These are phyloP conservation scores for Trematosphaeria pertusa DNA, from an alignment of 2,329 filamentous ascomycete genomes.

Conservation along the genomic window DNA sequence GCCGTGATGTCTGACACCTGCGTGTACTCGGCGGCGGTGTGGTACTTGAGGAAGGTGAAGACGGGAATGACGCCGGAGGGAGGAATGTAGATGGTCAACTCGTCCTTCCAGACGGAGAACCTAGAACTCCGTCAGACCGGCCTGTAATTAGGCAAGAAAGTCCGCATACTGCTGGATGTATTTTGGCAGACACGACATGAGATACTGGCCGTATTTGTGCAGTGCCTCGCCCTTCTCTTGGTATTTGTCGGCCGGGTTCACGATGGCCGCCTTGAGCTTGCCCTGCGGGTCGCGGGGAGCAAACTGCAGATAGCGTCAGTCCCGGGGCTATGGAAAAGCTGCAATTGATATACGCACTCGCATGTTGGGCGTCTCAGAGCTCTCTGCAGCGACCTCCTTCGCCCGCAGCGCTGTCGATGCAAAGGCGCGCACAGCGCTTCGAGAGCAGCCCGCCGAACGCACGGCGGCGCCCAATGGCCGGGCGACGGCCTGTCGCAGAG, in stretches of 20 bases:
- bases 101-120: constrained; percentile 99
- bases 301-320: constrained; percentile 43
- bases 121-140: constrained; percentile 29
- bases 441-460: constrained; percentile 44
- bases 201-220: constrained; percentile 94
- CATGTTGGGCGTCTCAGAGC: constrained; percentile 55
- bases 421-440: constrained; percentile 50
- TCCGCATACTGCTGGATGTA: constrained; percentile 81
- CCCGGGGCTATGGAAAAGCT: too few relatives aligned
- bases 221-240: constrained; percentile 83
- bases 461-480: constrained; percentile 48
- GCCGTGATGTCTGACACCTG: constrained; percentile 91
- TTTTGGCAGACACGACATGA: constrained; percentile 96
- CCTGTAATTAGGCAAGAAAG: neutral
- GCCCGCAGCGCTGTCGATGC: constrained; percentile 50
- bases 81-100: constrained; percentile 91
- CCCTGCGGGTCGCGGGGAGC: constrained; percentile 51
- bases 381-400: constrained; percentile 53
- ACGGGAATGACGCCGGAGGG: constrained; percentile 89
- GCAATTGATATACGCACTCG: constrained; percentile 38
- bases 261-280: constrained; percentile 75
- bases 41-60: constrained; percentile 95
- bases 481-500: constrained; percentile 48
- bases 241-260: constrained; percentile 95
- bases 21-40: constrained; percentile 96